These are phyloP conservation scores for Trichodelitschia bisporula DNA, from an alignment of 495 filamentous ascomycete species.

Conservation along the genomic window DNA sequence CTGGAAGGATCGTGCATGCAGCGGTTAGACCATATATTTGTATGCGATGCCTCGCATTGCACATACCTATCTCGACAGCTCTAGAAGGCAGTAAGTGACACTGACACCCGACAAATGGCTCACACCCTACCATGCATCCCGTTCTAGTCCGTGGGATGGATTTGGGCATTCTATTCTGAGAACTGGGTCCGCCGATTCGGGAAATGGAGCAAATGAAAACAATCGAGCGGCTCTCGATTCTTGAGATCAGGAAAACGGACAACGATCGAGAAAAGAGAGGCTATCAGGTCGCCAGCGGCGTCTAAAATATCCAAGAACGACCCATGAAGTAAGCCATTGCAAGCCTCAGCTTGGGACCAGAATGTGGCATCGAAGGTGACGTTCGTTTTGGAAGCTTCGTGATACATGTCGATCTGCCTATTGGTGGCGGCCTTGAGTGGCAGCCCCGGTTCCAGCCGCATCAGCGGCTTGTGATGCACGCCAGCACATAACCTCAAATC, in stretches of 20 bases:
- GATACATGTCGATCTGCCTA: not conserved
- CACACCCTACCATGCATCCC: conserved; percentile 1
- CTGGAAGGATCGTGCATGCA: too few relatives aligned
- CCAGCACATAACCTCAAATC: too few relatives aligned
- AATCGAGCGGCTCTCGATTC: not conserved
- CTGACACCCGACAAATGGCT: not conserved
- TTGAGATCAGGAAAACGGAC: not conserved
- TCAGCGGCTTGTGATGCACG: too few relatives aligned
- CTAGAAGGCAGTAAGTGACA: not conserved
- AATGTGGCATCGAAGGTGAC: not conserved
- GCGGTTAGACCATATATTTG: conserved; percentile 1
- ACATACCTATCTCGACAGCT: conserved; percentile 1
- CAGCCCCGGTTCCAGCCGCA: not conserved
- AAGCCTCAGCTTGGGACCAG: not conserved
- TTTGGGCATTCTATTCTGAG: not conserved
- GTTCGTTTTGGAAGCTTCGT: not conserved
- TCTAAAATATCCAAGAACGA: not conserved
- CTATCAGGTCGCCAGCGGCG: not conserved
- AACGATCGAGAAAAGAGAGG: not conserved
- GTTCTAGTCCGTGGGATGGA: conserved; percentile 2
- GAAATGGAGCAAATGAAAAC: too few relatives aligned
- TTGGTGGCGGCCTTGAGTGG: not conserved
- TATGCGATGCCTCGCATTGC: not conserved
- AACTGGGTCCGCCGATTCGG: not conserved
- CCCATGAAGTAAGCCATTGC: not conserved